phyloP scores from a whole-genome alignment of 257 asterid genomes.

The Asclepias syriaca region DNA sequence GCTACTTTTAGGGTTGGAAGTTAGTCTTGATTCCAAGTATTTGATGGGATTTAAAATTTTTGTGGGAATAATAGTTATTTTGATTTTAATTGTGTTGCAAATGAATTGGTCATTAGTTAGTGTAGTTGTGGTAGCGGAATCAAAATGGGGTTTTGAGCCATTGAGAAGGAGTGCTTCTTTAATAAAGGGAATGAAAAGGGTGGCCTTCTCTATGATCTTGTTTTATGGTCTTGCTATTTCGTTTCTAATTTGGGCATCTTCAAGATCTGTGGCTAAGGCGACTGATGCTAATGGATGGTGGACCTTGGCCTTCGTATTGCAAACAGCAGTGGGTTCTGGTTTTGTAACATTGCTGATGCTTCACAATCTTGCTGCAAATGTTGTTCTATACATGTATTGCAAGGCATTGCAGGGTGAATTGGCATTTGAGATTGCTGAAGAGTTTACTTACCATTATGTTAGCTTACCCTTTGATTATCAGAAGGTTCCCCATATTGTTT shows the following conservation, averaged over 20 bases:
- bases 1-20: conserved; percentile 31
- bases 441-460: conserved; percentile 66
- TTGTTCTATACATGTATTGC: conserved; percentile 53
- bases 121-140: conserved; percentile 56
- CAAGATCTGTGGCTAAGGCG: conserved; percentile 21
- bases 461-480: conserved; percentile 77
- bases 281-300: conserved; percentile 32
- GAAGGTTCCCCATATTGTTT: conserved; percentile 82
- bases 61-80: conserved; percentile 4
- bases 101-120: conserved; percentile 42
- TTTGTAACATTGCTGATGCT: conserved; percentile 33
- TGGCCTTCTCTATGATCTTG: conserved; percentile 26
- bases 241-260: conserved; percentile 26
- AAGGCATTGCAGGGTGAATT: conserved; percentile 73
- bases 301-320: conserved; percentile 49
- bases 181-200: conserved; percentile 47
- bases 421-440: conserved; percentile 77
- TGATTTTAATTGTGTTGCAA: conserved; percentile 25
- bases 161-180: conserved; percentile 49
- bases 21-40: conserved; percentile 21
- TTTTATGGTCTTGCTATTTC: conserved; percentile 16
- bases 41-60: conserved; percentile 14
- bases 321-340: conserved; percentile 35
- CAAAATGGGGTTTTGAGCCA: conserved; percentile 57
- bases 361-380: conserved; percentile 28